These are phyloP conservation scores for Diaporthe ilicicola DNA, from an alignment of 2,329 filamentous ascomycete species.

Conservation along the genomic window DNA sequence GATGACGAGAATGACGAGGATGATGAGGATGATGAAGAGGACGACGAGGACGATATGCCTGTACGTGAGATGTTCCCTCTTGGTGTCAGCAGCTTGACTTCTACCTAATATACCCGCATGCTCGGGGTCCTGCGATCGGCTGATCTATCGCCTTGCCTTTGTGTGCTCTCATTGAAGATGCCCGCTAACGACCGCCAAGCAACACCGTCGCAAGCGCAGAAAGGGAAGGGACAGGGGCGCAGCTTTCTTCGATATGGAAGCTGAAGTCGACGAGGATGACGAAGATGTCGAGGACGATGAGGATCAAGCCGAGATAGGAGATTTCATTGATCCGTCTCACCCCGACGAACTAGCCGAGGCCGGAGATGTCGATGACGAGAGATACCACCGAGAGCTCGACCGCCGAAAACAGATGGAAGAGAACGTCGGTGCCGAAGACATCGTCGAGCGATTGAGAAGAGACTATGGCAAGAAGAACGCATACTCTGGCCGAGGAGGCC, in stretches of 20 bases:
- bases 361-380: slow-evolving; percentile 85
- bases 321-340: slow-evolving; percentile 89
- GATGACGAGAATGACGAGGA: slow-evolving; percentile 46
- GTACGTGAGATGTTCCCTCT: slow-evolving; percentile 17
- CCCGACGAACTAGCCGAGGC: slow-evolving; percentile 87
- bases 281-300: slow-evolving; percentile 89
- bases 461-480: slow-evolving; percentile 82
- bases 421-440: slow-evolving; percentile 91
- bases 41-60: slow-evolving; percentile 35
- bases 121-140: background rate
- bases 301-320: slow-evolving; percentile 82
- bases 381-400: slow-evolving; percentile 93
- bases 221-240: slow-evolving; percentile 71
- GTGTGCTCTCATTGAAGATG: background rate
- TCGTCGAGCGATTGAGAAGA: slow-evolving; percentile 86
- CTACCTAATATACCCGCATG: background rate
- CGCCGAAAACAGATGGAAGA: slow-evolving; percentile 87
- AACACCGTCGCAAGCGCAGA: slow-evolving; percentile 82
- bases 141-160: too few species aligned
- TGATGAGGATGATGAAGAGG: slow-evolving; percentile 45
- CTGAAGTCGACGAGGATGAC: slow-evolving; percentile 96
- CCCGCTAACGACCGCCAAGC: slow-evolving; percentile 45
- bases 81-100: background rate
- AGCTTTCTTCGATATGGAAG: slow-evolving; percentile 96
- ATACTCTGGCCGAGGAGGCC: slow-evolving; percentile 51